Conservation (phyloP, 164 flowering plant genomes). For the Liriodendron chinense region DNA sequence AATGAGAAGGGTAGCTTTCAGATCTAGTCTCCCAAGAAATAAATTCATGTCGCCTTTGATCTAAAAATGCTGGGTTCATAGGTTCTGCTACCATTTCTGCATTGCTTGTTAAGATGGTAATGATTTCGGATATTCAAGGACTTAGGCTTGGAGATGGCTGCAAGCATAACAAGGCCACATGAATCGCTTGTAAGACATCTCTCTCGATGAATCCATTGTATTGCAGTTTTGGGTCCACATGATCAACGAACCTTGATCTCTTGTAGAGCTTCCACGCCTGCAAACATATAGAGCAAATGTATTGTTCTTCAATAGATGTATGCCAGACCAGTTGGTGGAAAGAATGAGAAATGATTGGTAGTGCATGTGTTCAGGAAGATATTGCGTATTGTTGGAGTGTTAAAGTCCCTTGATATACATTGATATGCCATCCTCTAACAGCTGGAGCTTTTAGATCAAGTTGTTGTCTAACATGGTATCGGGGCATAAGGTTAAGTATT, state of each 20-base stretch:
- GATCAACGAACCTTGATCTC: constrained; percentile 37
- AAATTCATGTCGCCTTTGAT: constrained; percentile 29
- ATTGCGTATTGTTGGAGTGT: constrained; percentile 73
- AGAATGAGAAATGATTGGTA: not conserved
- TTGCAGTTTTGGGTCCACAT: constrained; percentile 47
- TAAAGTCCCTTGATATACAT: too few species aligned
- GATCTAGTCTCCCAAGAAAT: constrained; percentile 55
- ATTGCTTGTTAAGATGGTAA: constrained; percentile 62
- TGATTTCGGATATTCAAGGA: constrained; percentile 72
- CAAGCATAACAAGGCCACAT: constrained; percentile 63
- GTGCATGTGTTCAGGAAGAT: constrained; percentile 71
- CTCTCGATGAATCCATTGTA: constrained; percentile 43
- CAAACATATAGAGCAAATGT: constrained; percentile 8
- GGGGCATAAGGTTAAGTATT: too few species aligned
- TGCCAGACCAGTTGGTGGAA: not conserved
- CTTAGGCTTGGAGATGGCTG: constrained; percentile 55
- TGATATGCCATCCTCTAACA: constrained; percentile 58
- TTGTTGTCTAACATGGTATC: too few species aligned
- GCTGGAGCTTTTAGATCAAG: too few species aligned
- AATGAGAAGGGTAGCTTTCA: constrained; percentile 43
- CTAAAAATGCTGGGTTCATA: constrained; percentile 43
- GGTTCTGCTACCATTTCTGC: constrained; percentile 37
- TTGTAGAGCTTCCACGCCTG: constrained; percentile 81
- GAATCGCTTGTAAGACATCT: constrained; percentile 43
- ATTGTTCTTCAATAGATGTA: too few species aligned